Base-by-base conservation (phyloP, 2,329 filamentous ascomycete species). In the Colletotrichum sojae region DNA sequence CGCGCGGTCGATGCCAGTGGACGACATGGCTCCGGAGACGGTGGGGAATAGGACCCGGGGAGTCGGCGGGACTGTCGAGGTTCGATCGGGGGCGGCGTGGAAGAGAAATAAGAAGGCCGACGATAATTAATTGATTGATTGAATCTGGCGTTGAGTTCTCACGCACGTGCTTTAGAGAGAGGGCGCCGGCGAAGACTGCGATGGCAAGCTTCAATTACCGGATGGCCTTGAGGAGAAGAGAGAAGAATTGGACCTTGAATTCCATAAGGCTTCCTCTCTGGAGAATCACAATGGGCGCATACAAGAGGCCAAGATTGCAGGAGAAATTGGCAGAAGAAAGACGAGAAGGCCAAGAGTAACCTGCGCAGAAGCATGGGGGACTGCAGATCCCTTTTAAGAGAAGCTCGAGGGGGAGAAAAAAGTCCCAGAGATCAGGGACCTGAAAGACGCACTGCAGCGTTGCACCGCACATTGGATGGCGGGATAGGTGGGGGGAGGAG, bases 231-330 rank as follows among this genome's bases (percentile, higher is more conserved):
- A 75, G 73, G 18, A 76, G 69, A 58, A 76, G 70, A 36, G 71
- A 75, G 59, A 73, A 75, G 69, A 74, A 74, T 36, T 74, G 72
- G 67, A 72, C 63, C 43, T 72, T 62, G 69, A 75, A 75, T 71
- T 74, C 74, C 75, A 76, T 78, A 48, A 54, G 67, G 6, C 16
- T 67, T 67, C 40, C 13, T 58, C 13, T 15, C 31, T 20, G 20
- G n/a, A 20, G 3, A 36, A 36, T 9, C 31, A 36, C 31, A 36
- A 36, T 6, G 5, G 6, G 39, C 8, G 22, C 36, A n/a, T 25
- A 20, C 9, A 20, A 16, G n/a, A 51, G n/a, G 51, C 36, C 6
- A 46, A 31, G 49, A 18, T 3, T 15, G 18, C 13, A 15, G 13
- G 16, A 22, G n/a, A 25, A 51, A 9, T 16, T 39, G 13, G 8